phyloP scores from a whole-genome alignment of 495 filamentous ascomycete genomes.

The Xylaria curta region DNA sequence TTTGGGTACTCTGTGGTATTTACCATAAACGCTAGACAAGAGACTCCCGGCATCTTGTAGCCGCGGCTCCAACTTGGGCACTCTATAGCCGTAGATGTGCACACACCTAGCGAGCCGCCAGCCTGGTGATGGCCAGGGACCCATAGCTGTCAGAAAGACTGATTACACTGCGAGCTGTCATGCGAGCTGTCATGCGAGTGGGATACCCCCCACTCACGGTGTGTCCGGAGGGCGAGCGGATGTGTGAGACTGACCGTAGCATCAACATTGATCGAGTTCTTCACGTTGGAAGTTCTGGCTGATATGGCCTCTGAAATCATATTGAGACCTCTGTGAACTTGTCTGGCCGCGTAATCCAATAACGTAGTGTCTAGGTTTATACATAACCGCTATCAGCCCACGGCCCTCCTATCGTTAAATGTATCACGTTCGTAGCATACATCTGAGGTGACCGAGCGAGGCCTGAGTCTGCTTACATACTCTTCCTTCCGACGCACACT shows the following conservation, averaged over 20 bases:
- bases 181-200: background rate
- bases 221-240: background rate
- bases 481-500: background rate
- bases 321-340: background rate
- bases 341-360: background rate
- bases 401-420: background rate
- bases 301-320: background rate
- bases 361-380: no score
- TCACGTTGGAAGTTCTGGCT: background rate
- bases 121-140: background rate
- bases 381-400: background rate
- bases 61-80: background rate
- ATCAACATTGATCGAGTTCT: background rate
- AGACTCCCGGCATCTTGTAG: constrained; percentile 11
- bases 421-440: background rate
- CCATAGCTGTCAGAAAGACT: background rate
- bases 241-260: constrained; percentile 6
- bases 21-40: background rate
- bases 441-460: background rate
- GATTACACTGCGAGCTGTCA: background rate
- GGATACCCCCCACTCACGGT: background rate
- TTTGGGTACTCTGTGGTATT: background rate
- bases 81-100: background rate
- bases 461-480: background rate
- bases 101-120: background rate